Conservation (phyloP, 768 basidiomycete species). For the Chiua virens region DNA sequence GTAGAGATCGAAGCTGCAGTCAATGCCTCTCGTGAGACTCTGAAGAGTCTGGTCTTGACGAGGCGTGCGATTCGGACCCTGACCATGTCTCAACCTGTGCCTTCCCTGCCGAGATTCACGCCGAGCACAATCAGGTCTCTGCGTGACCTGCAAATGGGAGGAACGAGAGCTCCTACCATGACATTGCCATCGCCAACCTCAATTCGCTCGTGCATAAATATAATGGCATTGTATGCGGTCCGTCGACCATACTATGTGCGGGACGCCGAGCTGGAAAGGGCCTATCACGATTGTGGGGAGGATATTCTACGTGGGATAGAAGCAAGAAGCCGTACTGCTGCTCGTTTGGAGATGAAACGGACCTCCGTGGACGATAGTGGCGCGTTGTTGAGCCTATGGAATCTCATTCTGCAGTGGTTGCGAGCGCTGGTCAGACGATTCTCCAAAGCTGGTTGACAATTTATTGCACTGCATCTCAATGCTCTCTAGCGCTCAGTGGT, state of each 20-base stretch:
- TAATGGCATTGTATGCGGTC: conserved; percentile 73
- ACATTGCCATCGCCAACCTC: conserved; percentile 64
- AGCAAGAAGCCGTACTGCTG: conserved; percentile 19
- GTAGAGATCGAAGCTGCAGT: conserved; percentile 68
- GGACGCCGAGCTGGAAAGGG: conserved; percentile 54
- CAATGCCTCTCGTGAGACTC: conserved; percentile 58
- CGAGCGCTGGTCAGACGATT: conserved; percentile 9
- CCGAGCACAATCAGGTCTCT: conserved; percentile 40
- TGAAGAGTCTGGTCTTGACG: conserved; percentile 72
- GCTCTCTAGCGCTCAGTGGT: neutral
- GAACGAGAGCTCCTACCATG: conserved; percentile 67
- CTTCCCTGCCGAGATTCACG: conserved; percentile 37
- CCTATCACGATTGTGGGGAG: conserved; percentile 51
- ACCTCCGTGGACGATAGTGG: conserved; percentile 6
- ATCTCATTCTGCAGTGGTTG: conserved; percentile 31
- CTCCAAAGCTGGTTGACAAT: conserved; percentile 6
- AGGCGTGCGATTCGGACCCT: conserved; percentile 69
- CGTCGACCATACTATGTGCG: conserved; percentile 60
- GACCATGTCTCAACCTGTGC: conserved; percentile 42
- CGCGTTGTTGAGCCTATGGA: conserved; percentile 22
- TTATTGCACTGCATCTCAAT: neutral
- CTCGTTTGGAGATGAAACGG: conserved; percentile 2
- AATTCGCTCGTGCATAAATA: conserved; percentile 77
- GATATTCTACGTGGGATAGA: conserved; percentile 48
- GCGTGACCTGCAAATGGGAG: conserved; percentile 73